Conservation (phyloP, 129 eudicot species). For the Deinandra increscens region DNA sequence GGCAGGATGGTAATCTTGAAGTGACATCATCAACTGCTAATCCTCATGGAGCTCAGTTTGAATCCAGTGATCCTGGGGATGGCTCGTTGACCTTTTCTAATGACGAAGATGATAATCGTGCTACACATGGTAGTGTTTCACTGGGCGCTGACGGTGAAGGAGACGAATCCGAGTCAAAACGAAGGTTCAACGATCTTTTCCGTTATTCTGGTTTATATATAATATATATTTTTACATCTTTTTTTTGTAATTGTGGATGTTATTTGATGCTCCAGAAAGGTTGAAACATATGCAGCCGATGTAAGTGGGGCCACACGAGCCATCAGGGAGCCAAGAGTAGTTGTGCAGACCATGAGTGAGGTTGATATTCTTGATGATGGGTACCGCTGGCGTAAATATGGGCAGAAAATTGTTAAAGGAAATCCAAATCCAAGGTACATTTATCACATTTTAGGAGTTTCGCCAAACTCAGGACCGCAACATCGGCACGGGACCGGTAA, state of each 20-base stretch:
- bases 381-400: too few species aligned
- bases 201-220: not conserved
- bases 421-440: too few species aligned
- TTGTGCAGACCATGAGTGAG: too few species aligned
- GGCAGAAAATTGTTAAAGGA: too few species aligned
- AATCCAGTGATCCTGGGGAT: constrained; percentile 58
- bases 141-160: constrained; percentile 72
- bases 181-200: constrained; percentile 45
- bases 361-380: too few species aligned
- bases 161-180: constrained; percentile 77
- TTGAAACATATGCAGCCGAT: constrained; percentile 69
- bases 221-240: too few species aligned
- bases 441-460: too few species aligned
- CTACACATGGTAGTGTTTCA: constrained; percentile 74
- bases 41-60: constrained; percentile 40
- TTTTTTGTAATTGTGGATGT: not conserved
- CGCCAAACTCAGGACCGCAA: too few species aligned
- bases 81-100: constrained; percentile 62
- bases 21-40: constrained; percentile 48
- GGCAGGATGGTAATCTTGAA: constrained; percentile 41
- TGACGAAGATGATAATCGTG: constrained; percentile 77
- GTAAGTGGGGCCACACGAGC: constrained; percentile 76
- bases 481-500: too few species aligned
- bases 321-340: too few species aligned
- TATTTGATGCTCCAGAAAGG: constrained; percentile 46